phyloP scores from a whole-genome alignment of 1,284 basidiomycete species.

The Fomes fomentarius region DNA sequence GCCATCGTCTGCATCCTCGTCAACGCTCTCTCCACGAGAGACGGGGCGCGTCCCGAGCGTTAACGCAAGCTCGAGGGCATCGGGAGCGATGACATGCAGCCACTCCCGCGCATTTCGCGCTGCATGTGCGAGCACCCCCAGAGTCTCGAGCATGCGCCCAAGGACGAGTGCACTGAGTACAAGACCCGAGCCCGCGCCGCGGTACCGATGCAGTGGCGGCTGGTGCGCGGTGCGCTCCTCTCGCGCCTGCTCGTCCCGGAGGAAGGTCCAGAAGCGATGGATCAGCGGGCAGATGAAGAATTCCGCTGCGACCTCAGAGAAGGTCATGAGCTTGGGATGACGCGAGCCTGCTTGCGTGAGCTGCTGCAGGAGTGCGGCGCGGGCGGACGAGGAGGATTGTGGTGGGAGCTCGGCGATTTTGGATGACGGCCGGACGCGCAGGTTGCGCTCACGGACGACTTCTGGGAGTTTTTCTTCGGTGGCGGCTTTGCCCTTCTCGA shows the following conservation, averaged over 20 bases:
- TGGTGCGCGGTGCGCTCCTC: conserved; percentile 66
- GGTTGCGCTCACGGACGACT: conserved; percentile 71
- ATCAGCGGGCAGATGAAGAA: conserved; percentile 88
- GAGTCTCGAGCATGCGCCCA: conserved; percentile 73
- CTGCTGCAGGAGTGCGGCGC: conserved; percentile 22
- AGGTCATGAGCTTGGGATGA: conserved; percentile 42
- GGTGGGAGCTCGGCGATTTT: conserved; percentile 48
- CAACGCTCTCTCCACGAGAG: conserved; percentile 48
- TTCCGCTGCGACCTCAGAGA: conserved; percentile 82
- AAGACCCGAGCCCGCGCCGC: conserved; percentile 77
- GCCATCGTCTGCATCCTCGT: conserved; percentile 41
- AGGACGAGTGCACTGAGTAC: conserved; percentile 79
- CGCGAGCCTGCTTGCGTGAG: conserved; percentile 8
- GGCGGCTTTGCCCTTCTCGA: conserved; percentile 56
- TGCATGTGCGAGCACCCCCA: conserved; percentile 84
- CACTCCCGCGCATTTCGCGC: conserved; percentile 80
- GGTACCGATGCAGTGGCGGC: conserved; percentile 55
- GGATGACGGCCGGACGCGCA: conserved; percentile 62
- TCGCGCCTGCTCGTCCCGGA: conserved; percentile 78
- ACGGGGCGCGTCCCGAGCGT: conserved; percentile 74
- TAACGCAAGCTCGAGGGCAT: conserved; percentile 80
- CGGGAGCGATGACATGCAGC: conserved; percentile 79
- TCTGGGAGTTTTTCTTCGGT: conserved; percentile 56
- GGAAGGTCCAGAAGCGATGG: conserved; percentile 89
- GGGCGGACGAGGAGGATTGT: conserved; percentile 13